These are phyloP conservation scores for Corymbia maculata DNA, from an alignment of 345 rosid species.

Conservation along the genomic window DNA sequence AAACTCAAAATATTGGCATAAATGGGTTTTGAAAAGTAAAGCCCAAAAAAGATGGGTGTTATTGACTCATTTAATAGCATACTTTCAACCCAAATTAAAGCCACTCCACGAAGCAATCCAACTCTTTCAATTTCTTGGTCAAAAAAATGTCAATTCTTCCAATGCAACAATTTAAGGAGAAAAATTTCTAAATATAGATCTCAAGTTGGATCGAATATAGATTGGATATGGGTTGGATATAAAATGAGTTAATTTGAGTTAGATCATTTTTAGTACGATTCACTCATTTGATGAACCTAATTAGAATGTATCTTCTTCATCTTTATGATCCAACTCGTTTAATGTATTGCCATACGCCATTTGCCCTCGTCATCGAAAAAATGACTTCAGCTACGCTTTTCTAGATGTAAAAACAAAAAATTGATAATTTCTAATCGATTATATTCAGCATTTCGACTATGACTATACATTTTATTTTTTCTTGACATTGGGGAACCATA, in stretches of 20 bases:
- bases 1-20: background rate
- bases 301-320: background rate
- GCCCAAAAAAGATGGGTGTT: background rate
- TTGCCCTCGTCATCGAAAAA: background rate
- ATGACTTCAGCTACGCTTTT: background rate
- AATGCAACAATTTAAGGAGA: background rate
- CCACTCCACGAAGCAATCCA: background rate
- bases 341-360: background rate
- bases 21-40: background rate
- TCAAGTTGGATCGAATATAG: background rate
- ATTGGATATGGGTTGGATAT: accelerated
- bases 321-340: background rate
- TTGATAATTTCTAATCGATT: background rate
- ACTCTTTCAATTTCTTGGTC: background rate
- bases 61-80: background rate
- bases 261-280: background rate
- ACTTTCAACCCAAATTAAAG: background rate
- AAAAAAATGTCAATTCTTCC: background rate
- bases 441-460: background rate
- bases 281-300: background rate
- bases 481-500: background rate
- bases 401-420: background rate
- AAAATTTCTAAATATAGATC: background rate
- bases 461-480: background rate
- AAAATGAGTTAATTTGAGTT: too few relatives aligned